Conservation (phyloP, 2,329 filamentous ascomycete genomes). For the Grosmannia clavigera region DNA sequence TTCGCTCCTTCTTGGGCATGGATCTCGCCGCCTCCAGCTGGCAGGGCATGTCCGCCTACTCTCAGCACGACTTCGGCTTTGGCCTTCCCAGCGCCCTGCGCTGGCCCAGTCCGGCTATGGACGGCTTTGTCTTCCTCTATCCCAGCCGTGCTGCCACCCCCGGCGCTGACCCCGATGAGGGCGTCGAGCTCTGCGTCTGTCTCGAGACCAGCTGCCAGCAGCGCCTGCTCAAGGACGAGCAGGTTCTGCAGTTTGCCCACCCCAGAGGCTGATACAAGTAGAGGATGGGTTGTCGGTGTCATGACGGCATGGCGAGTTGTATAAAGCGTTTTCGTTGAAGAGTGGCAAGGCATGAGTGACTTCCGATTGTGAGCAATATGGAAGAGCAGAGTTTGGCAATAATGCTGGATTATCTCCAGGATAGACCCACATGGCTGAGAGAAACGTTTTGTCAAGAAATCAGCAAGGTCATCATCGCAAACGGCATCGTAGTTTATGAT, state of each 20-base stretch:
- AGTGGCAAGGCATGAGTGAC: no score
- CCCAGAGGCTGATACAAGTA: not conserved
- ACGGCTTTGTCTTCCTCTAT: constrained; percentile 8
- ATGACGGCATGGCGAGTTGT: no score
- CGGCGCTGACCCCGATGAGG: constrained; percentile 2
- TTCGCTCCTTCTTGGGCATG: constrained; percentile 16
- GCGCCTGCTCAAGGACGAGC: not conserved
- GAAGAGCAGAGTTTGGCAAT: no score
- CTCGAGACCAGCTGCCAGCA: not conserved
- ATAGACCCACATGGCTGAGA: no score
- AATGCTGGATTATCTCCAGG: no score
- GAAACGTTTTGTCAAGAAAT: no score
- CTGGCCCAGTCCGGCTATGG: constrained; percentile 4
- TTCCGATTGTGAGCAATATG: no score
- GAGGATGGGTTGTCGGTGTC: no score
- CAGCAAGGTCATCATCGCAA: no score
- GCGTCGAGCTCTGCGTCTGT: constrained; percentile 4
- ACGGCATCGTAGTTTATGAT: no score
- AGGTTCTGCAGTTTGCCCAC: not conserved
- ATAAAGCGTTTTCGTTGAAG: no score
- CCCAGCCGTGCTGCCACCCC: not conserved
- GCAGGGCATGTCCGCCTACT: constrained; percentile 10
- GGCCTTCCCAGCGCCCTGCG: constrained; percentile 11
- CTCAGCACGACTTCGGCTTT: constrained; percentile 19
- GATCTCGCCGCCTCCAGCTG: constrained; percentile 17